These are phyloP conservation scores for Cercospora citrullina DNA, from an alignment of 2,329 filamentous ascomycete species.

Conservation along the genomic window DNA sequence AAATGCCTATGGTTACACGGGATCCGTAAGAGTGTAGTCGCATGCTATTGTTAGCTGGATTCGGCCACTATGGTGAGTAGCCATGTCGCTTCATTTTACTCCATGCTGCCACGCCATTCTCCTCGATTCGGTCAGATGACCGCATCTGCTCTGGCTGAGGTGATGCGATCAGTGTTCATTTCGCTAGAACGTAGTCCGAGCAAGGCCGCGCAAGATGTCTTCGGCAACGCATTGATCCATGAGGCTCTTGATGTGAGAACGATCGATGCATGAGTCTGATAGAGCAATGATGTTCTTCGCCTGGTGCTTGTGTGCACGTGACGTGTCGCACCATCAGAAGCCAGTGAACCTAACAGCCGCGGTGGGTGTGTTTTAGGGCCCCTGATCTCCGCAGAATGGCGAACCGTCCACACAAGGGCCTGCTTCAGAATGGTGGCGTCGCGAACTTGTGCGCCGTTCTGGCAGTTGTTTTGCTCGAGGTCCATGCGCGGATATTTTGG, in stretches of 20 bases:
- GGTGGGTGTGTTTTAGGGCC: background rate
- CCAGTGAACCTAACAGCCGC: slow-evolving; percentile 1
- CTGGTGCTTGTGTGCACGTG: background rate
- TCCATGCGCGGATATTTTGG: background rate
- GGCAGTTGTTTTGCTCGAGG: background rate
- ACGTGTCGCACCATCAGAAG: slow-evolving; percentile 1
- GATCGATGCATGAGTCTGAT: background rate
- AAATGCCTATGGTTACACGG: slow-evolving; percentile 1
- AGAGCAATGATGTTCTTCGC: background rate
- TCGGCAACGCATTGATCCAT: background rate
- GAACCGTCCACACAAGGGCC: background rate
- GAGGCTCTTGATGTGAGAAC: background rate
- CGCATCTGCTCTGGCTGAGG: background rate
- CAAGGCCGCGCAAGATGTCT: background rate
- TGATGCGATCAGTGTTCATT: background rate
- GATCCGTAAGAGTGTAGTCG: background rate
- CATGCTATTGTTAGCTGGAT: background rate
- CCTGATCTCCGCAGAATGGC: slow-evolving; percentile 2
- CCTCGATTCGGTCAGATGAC: background rate
- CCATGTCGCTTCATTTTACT: background rate
- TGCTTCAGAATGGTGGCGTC: background rate
- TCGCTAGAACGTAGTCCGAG: background rate
- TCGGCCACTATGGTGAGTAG: background rate
- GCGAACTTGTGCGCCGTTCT: background rate
- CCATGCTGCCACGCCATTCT: background rate